Conservation (phyloP, 257 asterid genomes). For the Hygrophila difformis region DNA sequence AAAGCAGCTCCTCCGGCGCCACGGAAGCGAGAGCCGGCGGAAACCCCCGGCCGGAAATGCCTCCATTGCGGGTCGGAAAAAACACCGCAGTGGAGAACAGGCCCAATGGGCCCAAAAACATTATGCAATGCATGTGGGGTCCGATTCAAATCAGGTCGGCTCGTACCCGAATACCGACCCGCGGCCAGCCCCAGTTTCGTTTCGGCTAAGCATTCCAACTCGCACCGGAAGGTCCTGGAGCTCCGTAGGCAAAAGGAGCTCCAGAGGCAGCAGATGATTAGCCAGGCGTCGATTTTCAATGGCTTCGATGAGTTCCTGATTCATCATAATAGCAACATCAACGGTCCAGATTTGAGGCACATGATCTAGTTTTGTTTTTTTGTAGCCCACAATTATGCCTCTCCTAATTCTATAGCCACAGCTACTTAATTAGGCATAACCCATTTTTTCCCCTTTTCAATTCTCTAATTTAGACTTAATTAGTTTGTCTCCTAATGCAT, state of each 20-base stretch:
- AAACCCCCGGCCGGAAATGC: conserved; percentile 58
- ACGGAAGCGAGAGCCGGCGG: conserved; percentile 33
- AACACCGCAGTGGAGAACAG: conserved; percentile 97
- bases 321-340: conserved; percentile 37
- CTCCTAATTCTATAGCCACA: conserved; percentile 19
- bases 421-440: conserved; percentile 39
- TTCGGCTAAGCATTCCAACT: conserved; percentile 75
- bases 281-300: conserved; percentile 56
- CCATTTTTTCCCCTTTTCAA: conserved; percentile 29
- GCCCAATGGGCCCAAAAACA: conserved; percentile 93
- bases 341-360: conserved; percentile 69
- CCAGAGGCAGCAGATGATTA: conserved; percentile 36
- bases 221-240: conserved; percentile 93
- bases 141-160: conserved; percentile 85
- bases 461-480: conserved; percentile 25
- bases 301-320: conserved; percentile 75
- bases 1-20: conserved; percentile 26
- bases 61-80: conserved; percentile 88
- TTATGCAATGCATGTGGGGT: conserved; percentile 95
- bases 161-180: conserved; percentile 92
- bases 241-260: conserved; percentile 85
- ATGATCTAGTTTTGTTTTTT: conserved; percentile 32
- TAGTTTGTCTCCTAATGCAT: conserved; percentile 33
- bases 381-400: neutral
- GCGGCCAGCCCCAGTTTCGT: conserved; percentile 87